A percentile compares a stretch with the other conserved stretches of the same genome.
These are phyloP conservation scores for Cicer pinnatifidum DNA, from an alignment of 306 rosid genomes.

Conservation along the genomic window DNA sequence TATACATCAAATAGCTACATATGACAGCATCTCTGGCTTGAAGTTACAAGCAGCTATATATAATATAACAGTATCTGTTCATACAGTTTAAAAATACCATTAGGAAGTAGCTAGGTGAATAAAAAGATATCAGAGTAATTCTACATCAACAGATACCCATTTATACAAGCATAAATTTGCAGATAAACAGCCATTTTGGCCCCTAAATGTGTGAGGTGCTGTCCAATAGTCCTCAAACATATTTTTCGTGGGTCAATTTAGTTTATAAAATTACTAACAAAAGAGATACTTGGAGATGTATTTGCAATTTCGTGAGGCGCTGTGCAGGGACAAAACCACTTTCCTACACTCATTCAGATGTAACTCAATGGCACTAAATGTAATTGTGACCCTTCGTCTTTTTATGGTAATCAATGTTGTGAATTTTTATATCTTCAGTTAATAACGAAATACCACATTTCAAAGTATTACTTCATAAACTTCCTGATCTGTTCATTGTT, in stretches of 20 bases:
- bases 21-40: conserved; percentile 30
- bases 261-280: too few relatives aligned
- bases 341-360: not conserved
- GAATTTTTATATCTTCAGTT: not conserved
- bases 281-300: too few relatives aligned
- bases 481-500: too few relatives aligned
- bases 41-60: not conserved
- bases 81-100: not conserved
- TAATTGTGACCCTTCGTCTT: not conserved
- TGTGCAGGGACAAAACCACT: not conserved
- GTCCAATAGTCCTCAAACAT: too few relatives aligned
- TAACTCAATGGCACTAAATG: not conserved
- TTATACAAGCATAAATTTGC: not conserved
- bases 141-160: conserved; percentile 15
- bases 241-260: too few relatives aligned
- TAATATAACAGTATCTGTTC: not conserved
- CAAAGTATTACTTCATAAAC: not conserved
- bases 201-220: too few relatives aligned
- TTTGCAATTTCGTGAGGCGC: too few relatives aligned
- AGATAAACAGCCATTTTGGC: too few relatives aligned
- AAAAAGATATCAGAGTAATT: not conserved
- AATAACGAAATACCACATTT: not conserved
- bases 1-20: conserved; percentile 21
- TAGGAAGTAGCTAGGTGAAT: not conserved
- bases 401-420: not conserved